Base-by-base conservation (phyloP, 306 rosid genomes). In the Betula pendula region DNA sequence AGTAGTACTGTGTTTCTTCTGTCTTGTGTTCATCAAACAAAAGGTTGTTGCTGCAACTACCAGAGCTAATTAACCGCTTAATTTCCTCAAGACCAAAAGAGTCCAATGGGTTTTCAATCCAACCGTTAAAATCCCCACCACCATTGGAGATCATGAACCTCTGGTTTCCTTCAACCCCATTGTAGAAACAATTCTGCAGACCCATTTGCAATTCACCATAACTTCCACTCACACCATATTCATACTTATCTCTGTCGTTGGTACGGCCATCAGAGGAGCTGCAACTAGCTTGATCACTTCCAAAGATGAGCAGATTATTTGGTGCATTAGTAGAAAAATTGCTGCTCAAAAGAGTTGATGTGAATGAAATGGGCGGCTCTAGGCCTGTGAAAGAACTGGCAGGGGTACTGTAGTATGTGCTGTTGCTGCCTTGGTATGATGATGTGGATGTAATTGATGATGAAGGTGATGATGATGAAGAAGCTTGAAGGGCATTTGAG, bases 21-120 rank as follows among this genome's bases (percentile, higher is more conserved):
- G 87, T 85, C 90, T 85, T 80, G 87, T 81, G 79, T 42, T 89
- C 90, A 80, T 85, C 92, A 77, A 90, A 84, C 90, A 86, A 86
- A 72, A 88, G 84, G 87, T 79, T 82, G 82, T 72, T 89, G 42
- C 6, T 38, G 80, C 86, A 74, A 71, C 60, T 60, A 62, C 47
- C 74, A n/a, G 77, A 83, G 79, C 88, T 85, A 56, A 90, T 83
- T 27, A 89, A 75, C 88, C 89, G 79, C 77, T 87, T 90, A 70
- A 94, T 89, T 75, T 92, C 98, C 44, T 94, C 88, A 20, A 85
- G 29, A 14, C 89, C 93, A 82, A 84, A 38, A 38, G 3, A 89
- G 47, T 90, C 92, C 71, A 86, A 79, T 81, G 86, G 79, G 67
- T 79, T 77, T 70, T 87, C 82, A 58, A 66, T 72, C 80, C 77